Percentiles rank a stretch among this genome's conserved stretches.
These are phyloP conservation scores for Salvia miltiorrhiza DNA, from an alignment of 257 asterid species.

Conservation along the genomic window DNA sequence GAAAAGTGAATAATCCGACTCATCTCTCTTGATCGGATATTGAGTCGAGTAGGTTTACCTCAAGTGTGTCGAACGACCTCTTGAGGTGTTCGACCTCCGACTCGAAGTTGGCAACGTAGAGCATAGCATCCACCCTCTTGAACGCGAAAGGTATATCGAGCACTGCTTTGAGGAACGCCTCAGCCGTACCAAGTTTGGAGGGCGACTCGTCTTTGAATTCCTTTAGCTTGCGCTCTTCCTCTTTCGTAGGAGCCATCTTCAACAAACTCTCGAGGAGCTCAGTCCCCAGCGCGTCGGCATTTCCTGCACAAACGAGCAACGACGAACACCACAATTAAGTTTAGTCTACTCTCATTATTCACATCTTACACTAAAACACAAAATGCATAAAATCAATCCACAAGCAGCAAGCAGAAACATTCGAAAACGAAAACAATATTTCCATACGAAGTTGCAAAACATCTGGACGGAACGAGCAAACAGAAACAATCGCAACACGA, in stretches of 20 bases:
- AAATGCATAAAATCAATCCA: too few relatives aligned
- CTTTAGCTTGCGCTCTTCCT: conserved; percentile 61
- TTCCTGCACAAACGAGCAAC: conserved; percentile 40
- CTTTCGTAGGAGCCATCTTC: conserved; percentile 81
- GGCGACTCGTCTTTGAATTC: conserved; percentile 57
- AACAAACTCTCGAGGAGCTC: conserved; percentile 74
- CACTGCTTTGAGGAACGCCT: conserved; percentile 73
- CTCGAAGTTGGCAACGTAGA: conserved; percentile 62
- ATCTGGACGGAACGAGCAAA: neutral
- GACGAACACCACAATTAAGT: too few relatives aligned
- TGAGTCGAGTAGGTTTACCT: conserved; percentile 42
- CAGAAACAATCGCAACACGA: neutral
- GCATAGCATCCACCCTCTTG: conserved; percentile 82
- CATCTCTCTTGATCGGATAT: neutral
- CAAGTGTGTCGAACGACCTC: conserved; percentile 63
- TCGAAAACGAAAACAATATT: too few relatives aligned
- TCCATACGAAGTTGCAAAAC: too few relatives aligned
- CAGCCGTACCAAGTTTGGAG: conserved; percentile 63
- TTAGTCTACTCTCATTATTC: too few relatives aligned
- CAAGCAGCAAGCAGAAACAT: too few relatives aligned
- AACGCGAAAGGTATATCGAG: conserved; percentile 73
- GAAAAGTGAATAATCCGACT: too few relatives aligned
- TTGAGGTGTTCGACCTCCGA: conserved; percentile 65
- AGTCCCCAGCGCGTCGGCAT: conserved; percentile 54
- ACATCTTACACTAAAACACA: too few relatives aligned